These are phyloP conservation scores for Beauveria scarabaeidicola DNA, from an alignment of 2,329 filamentous ascomycete genomes.

Conservation along the genomic window DNA sequence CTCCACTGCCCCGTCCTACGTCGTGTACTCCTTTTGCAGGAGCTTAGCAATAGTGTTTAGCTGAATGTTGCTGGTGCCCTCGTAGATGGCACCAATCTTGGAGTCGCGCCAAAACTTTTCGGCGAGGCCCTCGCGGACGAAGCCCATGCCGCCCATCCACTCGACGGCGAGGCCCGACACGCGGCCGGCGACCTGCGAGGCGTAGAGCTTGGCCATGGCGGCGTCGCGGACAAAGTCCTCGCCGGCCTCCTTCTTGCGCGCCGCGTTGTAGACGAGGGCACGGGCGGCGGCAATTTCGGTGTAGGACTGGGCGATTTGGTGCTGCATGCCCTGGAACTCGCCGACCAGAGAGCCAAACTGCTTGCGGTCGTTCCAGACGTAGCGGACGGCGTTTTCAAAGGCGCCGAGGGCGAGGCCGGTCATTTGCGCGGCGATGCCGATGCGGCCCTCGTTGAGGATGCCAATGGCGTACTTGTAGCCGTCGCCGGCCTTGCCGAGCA, in stretches of 20 bases:
- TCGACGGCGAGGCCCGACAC: slow-evolving; percentile 84
- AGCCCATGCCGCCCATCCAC: slow-evolving; percentile 99
- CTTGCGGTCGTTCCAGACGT: slow-evolving; percentile 97
- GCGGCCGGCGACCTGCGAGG: slow-evolving; percentile 82
- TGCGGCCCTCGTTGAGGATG: slow-evolving; percentile 89
- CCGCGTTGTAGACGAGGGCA: slow-evolving; percentile 89
- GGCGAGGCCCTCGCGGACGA: slow-evolving; percentile 88
- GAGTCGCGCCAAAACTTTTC: slow-evolving; percentile 98
- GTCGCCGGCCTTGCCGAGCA: slow-evolving; percentile 80
- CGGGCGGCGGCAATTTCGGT: slow-evolving; percentile 87
- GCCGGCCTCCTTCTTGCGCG: slow-evolving; percentile 95
- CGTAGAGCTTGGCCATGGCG: slow-evolving; percentile 95
- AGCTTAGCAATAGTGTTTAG: slow-evolving; percentile 57
- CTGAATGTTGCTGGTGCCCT: slow-evolving; percentile 72
- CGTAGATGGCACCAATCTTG: slow-evolving; percentile 98
- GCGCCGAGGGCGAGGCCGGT: slow-evolving; percentile 90
- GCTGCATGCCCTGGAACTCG: slow-evolving; percentile 98
- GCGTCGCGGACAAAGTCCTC: slow-evolving; percentile 92
- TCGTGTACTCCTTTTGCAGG: slow-evolving; percentile 53
- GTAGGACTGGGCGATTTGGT: slow-evolving; percentile 94
- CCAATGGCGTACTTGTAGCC: slow-evolving; percentile 98
- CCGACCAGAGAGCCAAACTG: slow-evolving; percentile 92
- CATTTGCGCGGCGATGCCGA: slow-evolving; percentile 98
- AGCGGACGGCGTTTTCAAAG: slow-evolving; percentile 85
- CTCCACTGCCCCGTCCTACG: slow-evolving; percentile 15